Evolutionary conservation across 2,329 filamentous ascomycete genomes (phyloP), one percentile per base, ranked within the genome.

Genomic region (Pseudopithomyces maydicus): DNA sequence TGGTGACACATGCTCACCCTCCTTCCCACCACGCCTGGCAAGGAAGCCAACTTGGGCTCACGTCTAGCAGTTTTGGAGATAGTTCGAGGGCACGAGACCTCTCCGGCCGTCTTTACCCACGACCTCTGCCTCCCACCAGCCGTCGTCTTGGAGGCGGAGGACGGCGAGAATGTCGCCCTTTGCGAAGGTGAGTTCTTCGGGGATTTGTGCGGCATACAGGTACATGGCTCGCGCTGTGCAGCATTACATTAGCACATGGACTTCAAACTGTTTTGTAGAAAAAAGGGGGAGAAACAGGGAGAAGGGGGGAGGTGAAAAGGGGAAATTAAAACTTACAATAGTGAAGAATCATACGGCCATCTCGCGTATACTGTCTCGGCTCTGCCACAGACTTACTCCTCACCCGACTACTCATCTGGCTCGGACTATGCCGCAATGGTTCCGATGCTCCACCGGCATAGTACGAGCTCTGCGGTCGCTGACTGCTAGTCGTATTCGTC

Each of bases 81-180:
- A 89, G 73, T 89, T 89, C 63, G 85, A 88, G 2, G 87, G 87
- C 50, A 89, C 87, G 64, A 89, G 77, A 22, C 87, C 87, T 15
- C 82, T 75, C 39, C 78, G 74, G 8, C 81, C 81, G 39, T 78
- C 78, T 66, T 81, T 82, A 19, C 88, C 88, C 44, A 93, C 90
- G 39, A 97, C 86, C 76, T 97, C 94, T 12, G 96, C 96, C 79
- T 99, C 95, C 95, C 96, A 99, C 95, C 95, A 99, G 19, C 95
- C 95, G 72, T 99, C 95, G 74, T 99, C 95, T 78, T 99, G 95
- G 69, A 96, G 87, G 58, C 93, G 85, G 45, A 97, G 81, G 14
- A 99, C 88, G 2, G 94, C 92, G 14, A 99, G 82, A 57, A 94
- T 87, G 72, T 99, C 96, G 46, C 93, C 93, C 80, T 99, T 99